Base-by-base conservation (phyloP, 371 early-diverging fungal genomes). In the Rhizopus delemar region DNA sequence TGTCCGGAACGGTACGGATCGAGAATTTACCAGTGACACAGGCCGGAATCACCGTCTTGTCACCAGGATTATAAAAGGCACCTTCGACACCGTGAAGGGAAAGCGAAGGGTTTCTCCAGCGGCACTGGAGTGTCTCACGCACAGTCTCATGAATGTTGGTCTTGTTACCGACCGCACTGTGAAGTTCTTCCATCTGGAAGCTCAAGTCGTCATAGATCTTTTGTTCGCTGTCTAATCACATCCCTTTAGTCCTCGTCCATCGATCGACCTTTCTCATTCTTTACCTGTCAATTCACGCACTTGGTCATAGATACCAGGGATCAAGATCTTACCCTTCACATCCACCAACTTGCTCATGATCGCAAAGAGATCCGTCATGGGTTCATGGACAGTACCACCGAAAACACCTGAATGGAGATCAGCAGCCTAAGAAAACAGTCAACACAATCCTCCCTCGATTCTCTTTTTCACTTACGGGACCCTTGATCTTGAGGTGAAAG, bases 351-450 rank as follows among this genome's bases (percentile, higher is more conserved):
- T 90, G 66, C 86, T 77, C 86, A 98, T 86, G 55, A 98, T 65
- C 46, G 82, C 75, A 60, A 93, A 75, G 60, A 98, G 77, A 71
- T 95, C 97, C 48, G 91, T 91, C 97, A 96, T 96, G 50, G 98
- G 98, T 81, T 98, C 98, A 72, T 97, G 95, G 48, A 96, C 91
- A 28, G 93, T 92, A 53, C 95, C 95, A 67, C 95, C 98, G 81
- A 96, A 98, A 48, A 98, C 94, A 73, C 98, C 98, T 65, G 93
- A 93, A 81, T 98, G 98, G 55, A 98, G 84, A 73, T 97, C 98
- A 66, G 71, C 71, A 57, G 46, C 58, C 66, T 66, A 56, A 35
- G 7, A 53, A 43, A 41, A 51, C 22, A 33, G 32, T 22, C 12
- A 41, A 39, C 4, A 22, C 28, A 43, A 11, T 58, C 67, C 63